Evolutionary conservation across 768 basidiomycete species (phyloP).

Genomic region (Boletus tomentosulus): DNA sequence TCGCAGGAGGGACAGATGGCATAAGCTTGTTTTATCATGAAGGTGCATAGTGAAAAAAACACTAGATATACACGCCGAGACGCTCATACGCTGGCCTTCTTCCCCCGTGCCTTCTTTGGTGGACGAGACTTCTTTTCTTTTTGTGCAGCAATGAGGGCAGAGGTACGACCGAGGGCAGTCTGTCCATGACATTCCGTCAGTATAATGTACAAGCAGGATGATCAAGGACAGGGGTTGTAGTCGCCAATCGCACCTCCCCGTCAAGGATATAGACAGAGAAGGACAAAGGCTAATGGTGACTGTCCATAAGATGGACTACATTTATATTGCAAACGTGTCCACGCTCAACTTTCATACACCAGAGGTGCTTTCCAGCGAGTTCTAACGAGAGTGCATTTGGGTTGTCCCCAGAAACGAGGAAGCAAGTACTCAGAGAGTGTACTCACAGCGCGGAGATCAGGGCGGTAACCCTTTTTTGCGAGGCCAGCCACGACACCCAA

Average conservation of each 20-base stretch:
- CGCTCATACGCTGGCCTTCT: slow-evolving; percentile 42
- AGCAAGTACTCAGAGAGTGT: not conserved
- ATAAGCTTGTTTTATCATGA: slow-evolving; percentile 17
- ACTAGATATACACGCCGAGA: slow-evolving; percentile 24
- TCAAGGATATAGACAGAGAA: slow-evolving; percentile 27
- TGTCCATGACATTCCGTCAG: slow-evolving; percentile 31
- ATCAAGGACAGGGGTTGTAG: slow-evolving; percentile 15
- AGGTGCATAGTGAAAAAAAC: slow-evolving; percentile 16
- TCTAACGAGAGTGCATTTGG: slow-evolving; percentile 81
- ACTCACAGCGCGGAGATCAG: slow-evolving; percentile 76
- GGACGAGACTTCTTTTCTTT: slow-evolving; percentile 64
- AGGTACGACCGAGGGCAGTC: slow-evolving; percentile 75
- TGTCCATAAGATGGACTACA: slow-evolving; percentile 15
- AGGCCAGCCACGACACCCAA: slow-evolving; percentile 56
- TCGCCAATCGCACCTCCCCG: slow-evolving; percentile 33
- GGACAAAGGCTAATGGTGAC: slow-evolving; percentile 16
- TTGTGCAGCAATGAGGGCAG: slow-evolving; percentile 66
- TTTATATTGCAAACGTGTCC: slow-evolving; percentile 88
- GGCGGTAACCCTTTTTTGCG: slow-evolving; percentile 69
- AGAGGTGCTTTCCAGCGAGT: slow-evolving; percentile 71
- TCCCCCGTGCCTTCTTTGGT: slow-evolving; percentile 69
- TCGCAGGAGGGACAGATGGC: not conserved
- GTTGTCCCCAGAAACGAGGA: not conserved
- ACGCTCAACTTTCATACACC: slow-evolving; percentile 84
- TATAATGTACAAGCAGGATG: slow-evolving; percentile 46